Conservation (phyloP, 2,329 filamentous ascomycete species). For the Pestalotiopsis sp. region DNA sequence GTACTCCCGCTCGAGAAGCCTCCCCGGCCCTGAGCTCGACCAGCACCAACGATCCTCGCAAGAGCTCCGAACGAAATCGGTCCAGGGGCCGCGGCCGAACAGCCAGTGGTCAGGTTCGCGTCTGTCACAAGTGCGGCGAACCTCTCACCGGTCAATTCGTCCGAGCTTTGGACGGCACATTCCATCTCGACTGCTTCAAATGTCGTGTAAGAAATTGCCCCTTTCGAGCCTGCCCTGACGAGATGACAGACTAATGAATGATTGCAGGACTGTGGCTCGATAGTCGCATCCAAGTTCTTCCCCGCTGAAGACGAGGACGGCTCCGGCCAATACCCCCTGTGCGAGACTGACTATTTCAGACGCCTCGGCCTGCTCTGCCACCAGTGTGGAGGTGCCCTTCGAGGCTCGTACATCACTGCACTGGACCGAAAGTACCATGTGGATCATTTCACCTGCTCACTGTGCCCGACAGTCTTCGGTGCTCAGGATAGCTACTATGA, state of each 20-base stretch:
- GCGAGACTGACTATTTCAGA: constrained; percentile 97
- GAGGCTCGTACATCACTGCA: constrained; percentile 97
- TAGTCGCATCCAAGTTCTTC: constrained; percentile 98
- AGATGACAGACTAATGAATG: constrained; percentile 19
- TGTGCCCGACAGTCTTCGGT: constrained; percentile 96
- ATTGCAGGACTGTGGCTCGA: constrained; percentile 87
- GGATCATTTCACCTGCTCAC: constrained; percentile 97
- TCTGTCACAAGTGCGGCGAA: constrained; percentile 87
- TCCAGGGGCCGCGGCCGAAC: constrained; percentile 57
- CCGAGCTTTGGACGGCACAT: constrained; percentile 88
- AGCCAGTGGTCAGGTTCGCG: constrained; percentile 62
- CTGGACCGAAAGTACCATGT: constrained; percentile 98
- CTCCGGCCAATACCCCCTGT: constrained; percentile 86
- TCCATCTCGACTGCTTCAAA: constrained; percentile 96
- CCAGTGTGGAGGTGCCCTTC: constrained; percentile 87
- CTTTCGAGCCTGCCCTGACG: constrained; percentile 15
- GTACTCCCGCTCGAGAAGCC: constrained; percentile 26
- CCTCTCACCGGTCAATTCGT: constrained; percentile 94
- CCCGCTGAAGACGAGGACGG: constrained; percentile 90
- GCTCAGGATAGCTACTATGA: constrained; percentile 99
- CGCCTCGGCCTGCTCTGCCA: constrained; percentile 88
- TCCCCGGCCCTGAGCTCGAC: constrained; percentile 42
- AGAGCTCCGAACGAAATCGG: constrained; percentile 60
- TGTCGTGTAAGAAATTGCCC: constrained; percentile 72
- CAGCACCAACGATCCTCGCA: constrained; percentile 46